Conservation (phyloP, 148 eudicot genomes). For the Arbutus unedo region DNA sequence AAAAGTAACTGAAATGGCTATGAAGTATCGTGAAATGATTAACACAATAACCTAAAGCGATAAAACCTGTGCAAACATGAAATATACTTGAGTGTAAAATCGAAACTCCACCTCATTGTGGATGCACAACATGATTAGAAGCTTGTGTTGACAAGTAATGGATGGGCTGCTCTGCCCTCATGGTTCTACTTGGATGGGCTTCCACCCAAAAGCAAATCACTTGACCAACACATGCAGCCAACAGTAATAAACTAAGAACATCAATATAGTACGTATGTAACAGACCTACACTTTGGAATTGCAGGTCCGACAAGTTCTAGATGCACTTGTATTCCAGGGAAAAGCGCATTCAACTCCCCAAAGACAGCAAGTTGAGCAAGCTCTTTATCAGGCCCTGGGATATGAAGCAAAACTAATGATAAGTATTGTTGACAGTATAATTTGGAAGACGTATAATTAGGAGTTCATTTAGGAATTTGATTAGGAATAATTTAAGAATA, state of each 20-base stretch:
- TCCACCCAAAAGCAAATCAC: not conserved
- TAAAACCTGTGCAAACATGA: not conserved
- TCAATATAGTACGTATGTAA: conserved; percentile 1
- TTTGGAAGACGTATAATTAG: no score
- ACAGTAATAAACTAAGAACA: not conserved
- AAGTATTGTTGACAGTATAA: not conserved
- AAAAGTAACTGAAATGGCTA: not conserved
- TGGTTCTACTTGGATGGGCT: not conserved
- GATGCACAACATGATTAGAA: not conserved
- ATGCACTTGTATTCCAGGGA: conserved; percentile 51
- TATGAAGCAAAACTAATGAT: conserved; percentile 12
- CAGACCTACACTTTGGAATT: conserved; percentile 65
- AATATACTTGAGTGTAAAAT: not conserved
- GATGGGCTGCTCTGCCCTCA: not conserved
- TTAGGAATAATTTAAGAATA: no score
- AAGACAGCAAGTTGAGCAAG: conserved; percentile 71
- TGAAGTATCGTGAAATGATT: not conserved
- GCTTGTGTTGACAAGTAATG: not conserved
- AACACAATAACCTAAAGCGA: not conserved
- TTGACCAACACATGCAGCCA: not conserved
- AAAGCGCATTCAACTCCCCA: conserved; percentile 75
- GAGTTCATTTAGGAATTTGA: no score
- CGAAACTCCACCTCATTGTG: not conserved
- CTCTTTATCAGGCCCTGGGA: conserved; percentile 79
- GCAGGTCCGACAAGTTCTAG: conserved; percentile 78